These are phyloP conservation scores for Penicillium occitanis DNA, from an alignment of 2,329 filamentous ascomycete genomes.

Conservation along the genomic window DNA sequence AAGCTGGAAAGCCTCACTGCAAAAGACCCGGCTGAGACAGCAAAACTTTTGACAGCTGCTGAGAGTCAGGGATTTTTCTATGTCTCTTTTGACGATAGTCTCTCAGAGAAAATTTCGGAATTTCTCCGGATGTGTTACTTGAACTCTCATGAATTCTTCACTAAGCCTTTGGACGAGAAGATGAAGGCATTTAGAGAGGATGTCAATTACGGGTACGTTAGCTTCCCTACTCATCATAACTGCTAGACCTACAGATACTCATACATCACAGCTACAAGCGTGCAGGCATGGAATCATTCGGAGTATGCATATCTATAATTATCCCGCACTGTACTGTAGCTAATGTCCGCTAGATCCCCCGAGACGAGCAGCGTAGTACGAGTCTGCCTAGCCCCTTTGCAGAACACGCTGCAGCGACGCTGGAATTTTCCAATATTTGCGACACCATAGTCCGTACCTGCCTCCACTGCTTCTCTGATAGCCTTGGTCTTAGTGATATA, in stretches of 20 bases:
- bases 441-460: background rate
- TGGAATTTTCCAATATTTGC: background rate
- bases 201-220: background rate
- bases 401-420: background rate
- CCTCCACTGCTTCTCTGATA: conserved; percentile 1
- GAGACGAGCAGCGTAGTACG: background rate
- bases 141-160: conserved; percentile 6
- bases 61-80: conserved; percentile 6
- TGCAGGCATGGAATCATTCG: conserved; percentile 7
- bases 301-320: background rate
- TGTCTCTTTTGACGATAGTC: background rate
- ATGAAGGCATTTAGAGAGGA: conserved; percentile 5
- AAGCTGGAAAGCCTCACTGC: background rate
- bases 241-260: background rate
- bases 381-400: conserved; percentile 4
- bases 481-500: background rate
- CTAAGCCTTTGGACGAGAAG: conserved; percentile 1
- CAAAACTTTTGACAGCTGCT: conserved; percentile 5
- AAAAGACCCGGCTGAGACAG: background rate
- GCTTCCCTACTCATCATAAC: background rate
- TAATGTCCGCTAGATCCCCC: background rate
- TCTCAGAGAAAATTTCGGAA: background rate
- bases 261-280: conserved; percentile 4
- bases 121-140: background rate
- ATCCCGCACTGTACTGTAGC: background rate